phyloP scores from a whole-genome alignment of 176 grass and related monocot species.

The Tillandsia fasciculata region DNA sequence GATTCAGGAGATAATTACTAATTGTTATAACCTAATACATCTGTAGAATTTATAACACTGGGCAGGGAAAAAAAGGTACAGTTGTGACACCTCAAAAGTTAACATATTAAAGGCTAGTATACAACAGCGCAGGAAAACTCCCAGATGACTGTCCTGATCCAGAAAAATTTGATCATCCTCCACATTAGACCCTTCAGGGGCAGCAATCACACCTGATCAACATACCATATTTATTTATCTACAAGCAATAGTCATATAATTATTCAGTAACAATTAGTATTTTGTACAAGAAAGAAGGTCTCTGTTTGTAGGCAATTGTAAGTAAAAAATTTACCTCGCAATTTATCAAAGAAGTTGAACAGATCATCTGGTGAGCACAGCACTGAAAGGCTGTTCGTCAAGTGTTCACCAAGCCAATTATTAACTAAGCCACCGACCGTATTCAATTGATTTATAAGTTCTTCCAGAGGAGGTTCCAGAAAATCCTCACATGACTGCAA shows the following conservation, averaged over 20 bases:
- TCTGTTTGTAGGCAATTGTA: background rate
- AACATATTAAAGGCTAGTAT: conserved; percentile 77
- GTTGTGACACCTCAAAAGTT: conserved; percentile 66
- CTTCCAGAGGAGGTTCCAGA: conserved; percentile 56
- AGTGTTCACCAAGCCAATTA: conserved; percentile 53
- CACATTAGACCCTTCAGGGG: conserved; percentile 38
- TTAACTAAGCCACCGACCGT: conserved; percentile 32
- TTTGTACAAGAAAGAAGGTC: background rate
- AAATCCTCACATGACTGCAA: conserved; percentile 73
- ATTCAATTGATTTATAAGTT: conserved; percentile 67
- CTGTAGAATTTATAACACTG: background rate
- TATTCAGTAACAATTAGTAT: background rate
- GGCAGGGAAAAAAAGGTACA: background rate
- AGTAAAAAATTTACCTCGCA: conserved; percentile 36
- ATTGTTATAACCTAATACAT: no score
- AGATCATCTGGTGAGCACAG: conserved; percentile 70
- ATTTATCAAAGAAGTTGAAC: conserved; percentile 84
- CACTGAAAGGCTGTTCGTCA: conserved; percentile 33
- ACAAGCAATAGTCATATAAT: background rate
- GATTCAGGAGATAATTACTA: no score
- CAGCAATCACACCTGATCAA: conserved; percentile 47
- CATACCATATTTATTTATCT: conserved; percentile 7
- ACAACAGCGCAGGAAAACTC: conserved; percentile 82
- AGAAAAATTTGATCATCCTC: conserved; percentile 53
- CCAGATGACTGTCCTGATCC: conserved; percentile 83